Percentiles rank a stretch among this genome's conserved stretches.
These are phyloP conservation scores for Echium plantagineum DNA, from an alignment of 257 asterid genomes.

Conservation along the genomic window DNA sequence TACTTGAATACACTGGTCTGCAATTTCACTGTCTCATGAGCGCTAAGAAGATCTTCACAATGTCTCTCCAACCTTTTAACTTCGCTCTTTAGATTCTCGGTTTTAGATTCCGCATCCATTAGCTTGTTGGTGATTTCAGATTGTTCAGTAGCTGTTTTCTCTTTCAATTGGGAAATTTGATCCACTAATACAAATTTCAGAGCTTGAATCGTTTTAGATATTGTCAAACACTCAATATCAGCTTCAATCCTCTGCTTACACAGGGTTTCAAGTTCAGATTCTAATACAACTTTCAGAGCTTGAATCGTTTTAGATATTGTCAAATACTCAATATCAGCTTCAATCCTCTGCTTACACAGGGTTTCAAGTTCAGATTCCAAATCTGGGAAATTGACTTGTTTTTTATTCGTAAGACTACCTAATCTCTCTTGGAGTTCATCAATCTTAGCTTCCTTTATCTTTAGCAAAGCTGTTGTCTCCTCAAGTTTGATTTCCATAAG, in stretches of 20 bases:
- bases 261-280: too few relatives aligned
- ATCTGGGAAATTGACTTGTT: too few relatives aligned
- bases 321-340: too few relatives aligned
- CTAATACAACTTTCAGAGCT: too few relatives aligned
- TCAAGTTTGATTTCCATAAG: constrained; percentile 20
- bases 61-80: constrained; percentile 33
- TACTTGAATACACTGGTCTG: constrained; percentile 44
- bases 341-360: too few relatives aligned
- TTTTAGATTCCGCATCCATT: constrained; percentile 37
- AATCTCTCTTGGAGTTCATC: constrained; percentile 19
- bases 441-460: constrained; percentile 18
- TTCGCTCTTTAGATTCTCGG: constrained; percentile 26
- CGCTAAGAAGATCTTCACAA: constrained; percentile 30
- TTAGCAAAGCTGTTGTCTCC: constrained; percentile 14
- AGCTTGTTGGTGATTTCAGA: constrained; percentile 30
- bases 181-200: constrained; percentile 28
- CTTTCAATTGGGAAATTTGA: constrained; percentile 42
- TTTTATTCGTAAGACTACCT: background rate
- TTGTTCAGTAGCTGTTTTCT: constrained; percentile 22
- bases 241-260: too few relatives aligned
- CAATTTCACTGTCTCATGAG: constrained; percentile 33
- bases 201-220: too few relatives aligned
- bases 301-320: too few relatives aligned
- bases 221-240: too few relatives aligned
- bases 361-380: background rate